Percentiles rank a stretch among this genome's conserved stretches.
phyloP scores from a whole-genome alignment of 73 alveolate species.

The Paraurostyla sp. region DNA sequence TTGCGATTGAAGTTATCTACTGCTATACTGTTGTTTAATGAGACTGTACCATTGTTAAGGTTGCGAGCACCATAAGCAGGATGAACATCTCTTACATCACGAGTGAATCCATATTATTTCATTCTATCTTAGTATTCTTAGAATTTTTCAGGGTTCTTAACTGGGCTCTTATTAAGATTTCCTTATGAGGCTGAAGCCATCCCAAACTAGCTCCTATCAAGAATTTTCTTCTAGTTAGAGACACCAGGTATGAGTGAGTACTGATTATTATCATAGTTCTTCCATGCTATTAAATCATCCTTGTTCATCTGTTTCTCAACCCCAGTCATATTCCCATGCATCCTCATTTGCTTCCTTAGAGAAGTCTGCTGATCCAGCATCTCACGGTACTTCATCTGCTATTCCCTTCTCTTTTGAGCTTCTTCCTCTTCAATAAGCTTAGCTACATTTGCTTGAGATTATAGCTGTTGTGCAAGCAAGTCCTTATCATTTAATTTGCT shows the following conservation, averaged over 20 bases:
- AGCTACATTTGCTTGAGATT: not conserved
- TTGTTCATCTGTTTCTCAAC: slow-evolving; percentile 56
- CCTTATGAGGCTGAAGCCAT: not conserved
- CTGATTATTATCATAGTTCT: slow-evolving; percentile 55
- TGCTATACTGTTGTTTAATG: not conserved
- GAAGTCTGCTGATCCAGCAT: slow-evolving; percentile 58
- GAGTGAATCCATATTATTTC: slow-evolving; percentile 60
- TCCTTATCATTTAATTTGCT: slow-evolving; percentile 24
- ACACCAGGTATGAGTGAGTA: slow-evolving; percentile 63
- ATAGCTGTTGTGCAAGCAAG: slow-evolving; percentile 38
- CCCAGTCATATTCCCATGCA: slow-evolving; percentile 67
- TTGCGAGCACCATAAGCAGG: not conserved
- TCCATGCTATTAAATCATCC: slow-evolving; percentile 56
- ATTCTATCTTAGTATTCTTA: slow-evolving; percentile 47
- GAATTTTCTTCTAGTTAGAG: not conserved
- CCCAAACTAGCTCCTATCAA: not conserved
- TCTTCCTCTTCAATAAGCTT: slow-evolving; percentile 20
- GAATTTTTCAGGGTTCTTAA: slow-evolving; percentile 13
- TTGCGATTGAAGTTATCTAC: too few species aligned
- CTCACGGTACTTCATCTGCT: slow-evolving; percentile 43
- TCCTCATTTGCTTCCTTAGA: slow-evolving; percentile 13
- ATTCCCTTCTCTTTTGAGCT: slow-evolving; percentile 1
- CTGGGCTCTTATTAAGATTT: not conserved
- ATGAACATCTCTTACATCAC: slow-evolving; percentile 53
- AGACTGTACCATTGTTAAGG: not conserved